These are phyloP conservation scores for Camelina neglecta DNA, from an alignment of 345 rosid species.

Conservation along the genomic window DNA sequence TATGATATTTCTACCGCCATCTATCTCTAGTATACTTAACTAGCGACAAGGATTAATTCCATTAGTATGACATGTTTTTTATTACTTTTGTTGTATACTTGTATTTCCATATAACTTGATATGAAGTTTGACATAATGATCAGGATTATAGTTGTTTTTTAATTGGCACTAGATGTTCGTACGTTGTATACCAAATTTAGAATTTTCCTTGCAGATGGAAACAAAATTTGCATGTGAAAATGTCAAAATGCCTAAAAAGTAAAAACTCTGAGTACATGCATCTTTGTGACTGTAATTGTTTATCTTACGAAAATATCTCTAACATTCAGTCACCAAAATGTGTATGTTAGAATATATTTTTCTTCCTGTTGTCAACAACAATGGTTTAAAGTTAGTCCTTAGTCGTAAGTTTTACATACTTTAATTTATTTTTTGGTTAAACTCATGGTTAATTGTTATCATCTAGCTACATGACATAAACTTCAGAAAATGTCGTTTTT, in stretches of 20 bases:
- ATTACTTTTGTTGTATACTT: no score
- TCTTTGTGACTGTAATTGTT: no score
- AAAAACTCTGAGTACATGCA: neutral
- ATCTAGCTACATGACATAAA: slow-evolving; percentile 37
- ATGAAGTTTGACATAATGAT: no score
- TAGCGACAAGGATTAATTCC: neutral
- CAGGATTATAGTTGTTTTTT: neutral
- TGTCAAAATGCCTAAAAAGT: slow-evolving; percentile 3
- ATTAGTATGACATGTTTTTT: no score
- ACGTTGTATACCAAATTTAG: slow-evolving; percentile 1
- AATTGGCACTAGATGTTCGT: slow-evolving; percentile 15
- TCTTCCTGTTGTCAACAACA: slow-evolving; percentile 1
- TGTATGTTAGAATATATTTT: neutral
- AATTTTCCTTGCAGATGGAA: no score
- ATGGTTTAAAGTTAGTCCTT: neutral
- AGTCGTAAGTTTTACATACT: neutral
- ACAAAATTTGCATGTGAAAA: neutral
- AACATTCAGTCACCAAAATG: neutral
- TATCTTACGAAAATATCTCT: no score
- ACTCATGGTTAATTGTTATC: slow-evolving; percentile 3
- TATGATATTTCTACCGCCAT: slow-evolving; percentile 5
- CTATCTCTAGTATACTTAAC: neutral
- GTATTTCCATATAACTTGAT: no score
- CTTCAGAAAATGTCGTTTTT: slow-evolving; percentile 34
- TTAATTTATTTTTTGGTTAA: neutral